Evolutionary conservation across 2,329 filamentous ascomycete genomes (phyloP), one percentile per base, ranked within the genome.

Genomic region (Diatrype stigma): DNA sequence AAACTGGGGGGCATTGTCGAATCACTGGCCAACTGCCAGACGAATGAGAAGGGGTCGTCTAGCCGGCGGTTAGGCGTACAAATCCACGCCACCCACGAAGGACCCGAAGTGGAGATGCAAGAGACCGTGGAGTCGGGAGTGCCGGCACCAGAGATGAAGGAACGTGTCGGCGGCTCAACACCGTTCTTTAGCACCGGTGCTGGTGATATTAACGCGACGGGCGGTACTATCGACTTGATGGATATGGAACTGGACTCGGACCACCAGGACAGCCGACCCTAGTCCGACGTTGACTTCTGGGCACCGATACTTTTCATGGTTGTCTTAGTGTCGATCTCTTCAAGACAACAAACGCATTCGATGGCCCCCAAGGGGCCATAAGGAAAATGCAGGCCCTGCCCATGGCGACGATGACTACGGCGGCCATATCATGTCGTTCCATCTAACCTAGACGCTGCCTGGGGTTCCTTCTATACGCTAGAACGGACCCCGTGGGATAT

Each of bases 81-180:
- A n/a, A 8, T 10, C 10, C 17, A 49, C 55, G 12, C 62, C 49
- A 5, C 52, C 61, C 55, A 64, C 59, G 30, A 26, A 14, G 16
- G 23, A 60, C 63, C n/a, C 23, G 51, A 47, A 46, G 47, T 45
- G 23, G 53, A 53, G 42, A 52, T 54, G 48, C 44, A 46, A 44
- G 26, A 45, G 12, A 26, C 49, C 11, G 21, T 45, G 8, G 42
- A 35, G n/a, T n/a, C 48, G 14, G 19, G 45, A 14, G n/a, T 52
- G 10, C 68, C 64, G 47, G 60, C 54, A n/a, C 73, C 74, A 0
- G 74, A 77, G 57, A 77, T 77, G 74, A 70, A 73, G 56, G 73
- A 77, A 54, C 68, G 70, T 28, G 54, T 56, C 34, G 60, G 61
- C 21, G 58, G 59, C 8, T 42, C 56, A 12, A 56, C 56, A 5